Evolutionary conservation across 208 protist species (phyloP).

Genomic region (Acanthamoeba lenticulata): DNA sequence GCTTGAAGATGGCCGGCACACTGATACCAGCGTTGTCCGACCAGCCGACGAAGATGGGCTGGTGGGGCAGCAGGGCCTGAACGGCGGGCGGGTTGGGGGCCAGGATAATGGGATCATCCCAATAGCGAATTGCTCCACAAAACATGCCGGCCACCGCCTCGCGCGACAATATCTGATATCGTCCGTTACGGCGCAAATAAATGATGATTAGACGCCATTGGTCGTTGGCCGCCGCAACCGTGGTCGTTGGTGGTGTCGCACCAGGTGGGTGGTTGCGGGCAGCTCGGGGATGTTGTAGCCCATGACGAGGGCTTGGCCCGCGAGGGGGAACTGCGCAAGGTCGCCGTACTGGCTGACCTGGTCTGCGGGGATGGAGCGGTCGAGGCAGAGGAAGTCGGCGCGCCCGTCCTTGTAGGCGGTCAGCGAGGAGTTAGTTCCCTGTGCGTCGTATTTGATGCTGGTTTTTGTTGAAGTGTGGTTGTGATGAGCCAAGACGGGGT

Average conservation of each 20-base stretch:
- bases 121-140: neutral
- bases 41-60: neutral
- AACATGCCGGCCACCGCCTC: neutral
- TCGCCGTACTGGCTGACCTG: neutral
- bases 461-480: neutral
- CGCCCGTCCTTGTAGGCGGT: neutral
- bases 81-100: neutral
- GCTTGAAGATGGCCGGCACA: constrained; percentile 6
- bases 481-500: neutral
- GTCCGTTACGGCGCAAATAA: neutral
- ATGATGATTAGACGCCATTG: neutral
- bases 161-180: neutral
- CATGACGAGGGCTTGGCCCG: constrained; percentile 2
- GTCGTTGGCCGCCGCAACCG: neutral
- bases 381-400: constrained; percentile 15
- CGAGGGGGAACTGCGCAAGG: constrained; percentile 6
- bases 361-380: neutral
- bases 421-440: neutral
- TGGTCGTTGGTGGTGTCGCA: neutral
- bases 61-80: neutral
- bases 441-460: neutral
- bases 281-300: constrained; percentile 46
- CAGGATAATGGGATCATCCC: neutral
- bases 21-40: constrained; percentile 32
- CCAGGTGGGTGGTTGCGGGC: neutral